Base-by-base conservation (phyloP, 2,329 filamentous ascomycete species). In the Verticillium longisporum region DNA sequence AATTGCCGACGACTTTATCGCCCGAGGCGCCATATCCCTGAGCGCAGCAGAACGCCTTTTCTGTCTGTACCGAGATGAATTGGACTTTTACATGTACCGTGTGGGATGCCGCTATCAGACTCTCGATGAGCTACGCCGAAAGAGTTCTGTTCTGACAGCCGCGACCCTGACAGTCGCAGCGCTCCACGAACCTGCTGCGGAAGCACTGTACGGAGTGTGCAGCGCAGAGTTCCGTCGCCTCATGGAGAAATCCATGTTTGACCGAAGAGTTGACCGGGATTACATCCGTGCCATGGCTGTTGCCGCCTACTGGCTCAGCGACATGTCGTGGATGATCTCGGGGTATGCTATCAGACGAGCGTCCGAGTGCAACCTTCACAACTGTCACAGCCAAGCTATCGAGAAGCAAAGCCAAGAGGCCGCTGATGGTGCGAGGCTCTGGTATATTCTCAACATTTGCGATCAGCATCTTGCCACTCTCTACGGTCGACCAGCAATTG, bases 401-500 rank as follows among this genome's bases (percentile, higher is more conserved):
- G 63, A 68, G 1, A 75, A 74, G 15, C 69, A 72, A 26, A 74
- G 71, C 13, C 73, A 76, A 13, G 78, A 82, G 54, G 77, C 77
- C 0, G 75, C 77, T 61, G 83, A 86, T 61, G 79, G 80, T 38
- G 78, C 85, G 4, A 77, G 85, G 21, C 71, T 88, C 13, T 88
- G 85, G 85, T 88, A 86, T 66, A 70, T 84, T 36, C 73, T 84
- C 1, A 86, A 85, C 62, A 82, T 86, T 6, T 86, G 83, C 64
- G 84, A 87, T 61, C 83, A 85, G 62, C 84, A 87, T 65, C 78
- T 86, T 2, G 84, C 83, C 18, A 87, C 86, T 26, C 73, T 86
- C 0, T 87, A 88, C 60, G 83, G 83, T 2, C 76, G 85, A 2
- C 82, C 83, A 1, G 80, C 83, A 0, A 80, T 86, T 9, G 81